Evolutionary conservation across 192 early-diverging fungal genomes (phyloP), one percentile per base, ranked within the genome.

Genomic region (Coemansia sp.): DNA sequence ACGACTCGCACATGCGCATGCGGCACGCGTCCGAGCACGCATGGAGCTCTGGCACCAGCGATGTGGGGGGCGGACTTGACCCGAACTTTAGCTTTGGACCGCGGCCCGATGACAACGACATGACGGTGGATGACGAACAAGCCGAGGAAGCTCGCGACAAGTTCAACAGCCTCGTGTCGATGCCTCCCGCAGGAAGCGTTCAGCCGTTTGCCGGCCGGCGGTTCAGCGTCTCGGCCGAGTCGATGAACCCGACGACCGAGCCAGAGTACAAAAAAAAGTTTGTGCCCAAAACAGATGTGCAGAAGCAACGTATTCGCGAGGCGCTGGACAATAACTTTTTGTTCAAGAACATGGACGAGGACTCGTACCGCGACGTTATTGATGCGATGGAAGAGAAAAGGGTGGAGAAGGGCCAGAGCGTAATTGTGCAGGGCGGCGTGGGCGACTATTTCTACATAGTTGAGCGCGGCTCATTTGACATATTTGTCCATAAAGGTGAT

Each of bases 401-500:
- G 2, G 89, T 96, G 15, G 25, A 52, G 21, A 20, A 74, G 14
- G 87, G 86, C 25, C 90, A 92, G 68, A 85, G 72, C 48, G 84
- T 99, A 31, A 97, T 99, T 65, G 87, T 85, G 47, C 97, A 99
- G 72, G 97, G 97, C 47, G 94, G 86, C 26, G 92, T 96, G 5
- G 97, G 95, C 47, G 97, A 99, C 76, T 99, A 85, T 83, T 99
- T 97, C 69, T 99, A 99, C 70, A 91, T 96, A 7, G 95, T 98
- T n/a, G 95, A 99, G 79, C 85, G 83, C 28, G 97, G 97, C 60
- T 86, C 88, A 5, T 86, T 98, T 73, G 95, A 99, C 59, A 90
- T 94, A 28, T 95, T 88, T 84, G 91, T 98, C 15, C 74, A 84
- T 44, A 88, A 89, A 62, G 77, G 66, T 62, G 76, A 85, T 14